Conservation (phyloP, 208 protist species). For the Acanthamoeba culbertsoni region DNA sequence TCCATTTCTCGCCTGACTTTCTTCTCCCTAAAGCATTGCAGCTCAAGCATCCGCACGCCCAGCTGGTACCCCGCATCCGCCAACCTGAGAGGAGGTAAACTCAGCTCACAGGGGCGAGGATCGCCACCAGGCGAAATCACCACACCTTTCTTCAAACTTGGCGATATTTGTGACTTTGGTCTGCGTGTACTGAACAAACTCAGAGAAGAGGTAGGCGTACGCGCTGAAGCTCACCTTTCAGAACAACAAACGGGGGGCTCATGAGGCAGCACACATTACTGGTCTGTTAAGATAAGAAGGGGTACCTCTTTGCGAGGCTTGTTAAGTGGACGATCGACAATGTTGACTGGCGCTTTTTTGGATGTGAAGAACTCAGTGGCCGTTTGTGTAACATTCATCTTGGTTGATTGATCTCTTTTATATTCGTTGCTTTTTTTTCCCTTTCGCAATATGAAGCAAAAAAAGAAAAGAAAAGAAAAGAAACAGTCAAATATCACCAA, state of each 20-base stretch:
- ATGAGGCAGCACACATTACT: not conserved
- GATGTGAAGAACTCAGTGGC: slow-evolving; percentile 10
- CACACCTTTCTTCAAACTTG: slow-evolving; percentile 77
- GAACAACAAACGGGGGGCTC: not conserved
- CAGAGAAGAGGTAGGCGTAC: slow-evolving; percentile 85
- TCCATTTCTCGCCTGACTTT: slow-evolving; percentile 79
- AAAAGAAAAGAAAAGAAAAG: too few relatives aligned
- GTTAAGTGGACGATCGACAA: slow-evolving; percentile 73
- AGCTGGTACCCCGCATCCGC: slow-evolving; percentile 79
- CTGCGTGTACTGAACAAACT: slow-evolving; percentile 84
- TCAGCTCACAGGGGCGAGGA: not conserved
- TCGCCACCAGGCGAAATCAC: not conserved
- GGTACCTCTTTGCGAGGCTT: slow-evolving; percentile 72
- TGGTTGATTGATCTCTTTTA: not conserved
- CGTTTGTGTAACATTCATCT: slow-evolving; percentile 14
- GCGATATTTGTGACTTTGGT: slow-evolving; percentile 70
- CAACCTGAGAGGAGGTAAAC: slow-evolving; percentile 66
- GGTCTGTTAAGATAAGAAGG: not conserved
- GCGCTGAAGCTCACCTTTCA: slow-evolving; percentile 75
- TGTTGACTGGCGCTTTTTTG: slow-evolving; percentile 60
- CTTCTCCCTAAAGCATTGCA: slow-evolving; percentile 77
- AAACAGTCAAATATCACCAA: not conserved
- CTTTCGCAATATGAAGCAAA: not conserved
- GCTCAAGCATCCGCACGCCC: slow-evolving; percentile 80
- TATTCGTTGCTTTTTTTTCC: not conserved